Percentiles rank a stretch among this genome's conserved stretches.
These are phyloP conservation scores for Begonia fuchsioides DNA, from an alignment of 306 rosid species.

Conservation along the genomic window DNA sequence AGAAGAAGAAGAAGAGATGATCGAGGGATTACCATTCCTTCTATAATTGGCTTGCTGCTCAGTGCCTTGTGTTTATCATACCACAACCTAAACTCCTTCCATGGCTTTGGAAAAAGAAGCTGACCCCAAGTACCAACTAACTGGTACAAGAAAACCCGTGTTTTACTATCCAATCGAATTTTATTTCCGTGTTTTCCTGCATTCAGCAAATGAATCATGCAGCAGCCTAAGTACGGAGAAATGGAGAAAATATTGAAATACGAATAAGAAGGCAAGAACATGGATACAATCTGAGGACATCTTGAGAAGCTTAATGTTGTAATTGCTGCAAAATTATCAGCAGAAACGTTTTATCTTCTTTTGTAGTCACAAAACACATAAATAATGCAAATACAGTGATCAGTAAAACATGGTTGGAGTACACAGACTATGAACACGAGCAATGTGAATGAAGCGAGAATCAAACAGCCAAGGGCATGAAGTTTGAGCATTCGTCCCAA, in stretches of 20 bases:
- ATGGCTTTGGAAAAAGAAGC: slow-evolving; percentile 89
- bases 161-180: slow-evolving; percentile 39
- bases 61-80: slow-evolving; percentile 68
- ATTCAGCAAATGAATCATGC: slow-evolving; percentile 6
- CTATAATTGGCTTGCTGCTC: slow-evolving; percentile 60
- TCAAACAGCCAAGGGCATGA: too few species aligned
- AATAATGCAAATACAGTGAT: too few species aligned
- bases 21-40: slow-evolving; percentile 55
- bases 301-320: too few species aligned
- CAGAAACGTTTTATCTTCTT: too few species aligned
- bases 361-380: too few species aligned
- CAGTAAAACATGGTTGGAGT: too few species aligned
- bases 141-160: slow-evolving; percentile 65
- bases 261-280: not conserved
- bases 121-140: slow-evolving; percentile 98
- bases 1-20: slow-evolving; percentile 7
- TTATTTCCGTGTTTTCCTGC: slow-evolving; percentile 88
- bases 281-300: not conserved
- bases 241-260: too few species aligned
- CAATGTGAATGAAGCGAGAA: too few species aligned
- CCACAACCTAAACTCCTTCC: slow-evolving; percentile 99
- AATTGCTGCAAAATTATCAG: too few species aligned
- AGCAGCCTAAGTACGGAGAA: too few species aligned
- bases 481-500: too few species aligned
- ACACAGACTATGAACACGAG: too few species aligned